Evolutionary conservation across 768 basidiomycete genomes (phyloP).

Genomic region (Pleurotus pulmonarius): DNA sequence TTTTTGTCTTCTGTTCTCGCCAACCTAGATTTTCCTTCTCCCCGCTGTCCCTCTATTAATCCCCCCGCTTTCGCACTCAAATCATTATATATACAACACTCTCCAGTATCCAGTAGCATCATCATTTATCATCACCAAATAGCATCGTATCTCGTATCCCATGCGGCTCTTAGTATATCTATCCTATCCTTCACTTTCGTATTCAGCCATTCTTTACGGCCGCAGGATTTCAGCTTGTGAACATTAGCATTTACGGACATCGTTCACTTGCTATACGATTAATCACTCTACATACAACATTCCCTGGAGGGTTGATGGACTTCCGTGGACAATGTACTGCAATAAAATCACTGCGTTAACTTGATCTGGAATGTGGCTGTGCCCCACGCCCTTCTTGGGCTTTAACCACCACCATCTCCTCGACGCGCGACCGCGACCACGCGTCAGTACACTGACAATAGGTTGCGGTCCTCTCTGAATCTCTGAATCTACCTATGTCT

Average conservation of each 20-base stretch:
- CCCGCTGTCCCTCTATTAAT: neutral
- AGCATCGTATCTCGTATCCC: neutral
- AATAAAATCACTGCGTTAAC: neutral
- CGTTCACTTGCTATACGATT: neutral
- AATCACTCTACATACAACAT: neutral
- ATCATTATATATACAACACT: neutral
- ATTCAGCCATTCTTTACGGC: neutral
- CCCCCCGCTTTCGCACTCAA: neutral
- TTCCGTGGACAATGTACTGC: neutral
- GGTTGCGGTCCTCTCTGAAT: neutral
- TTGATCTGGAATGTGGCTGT: neutral
- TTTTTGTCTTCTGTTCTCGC: conserved; percentile 1
- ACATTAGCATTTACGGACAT: neutral
- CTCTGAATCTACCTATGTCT: neutral
- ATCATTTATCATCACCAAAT: neutral
- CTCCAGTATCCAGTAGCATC: neutral
- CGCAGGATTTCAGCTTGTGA: conserved; percentile 1
- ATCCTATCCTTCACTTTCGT: neutral
- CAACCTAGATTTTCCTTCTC: neutral
- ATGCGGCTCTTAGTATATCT: neutral
- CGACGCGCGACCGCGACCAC: neutral
- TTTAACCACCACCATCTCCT: neutral
- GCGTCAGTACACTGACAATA: too few species aligned
- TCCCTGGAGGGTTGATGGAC: conserved; percentile 3
- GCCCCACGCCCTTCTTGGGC: neutral